Evolutionary conservation across 2,329 filamentous ascomycete species (phyloP).

Genomic region (Stemphylium lycopersici): DNA sequence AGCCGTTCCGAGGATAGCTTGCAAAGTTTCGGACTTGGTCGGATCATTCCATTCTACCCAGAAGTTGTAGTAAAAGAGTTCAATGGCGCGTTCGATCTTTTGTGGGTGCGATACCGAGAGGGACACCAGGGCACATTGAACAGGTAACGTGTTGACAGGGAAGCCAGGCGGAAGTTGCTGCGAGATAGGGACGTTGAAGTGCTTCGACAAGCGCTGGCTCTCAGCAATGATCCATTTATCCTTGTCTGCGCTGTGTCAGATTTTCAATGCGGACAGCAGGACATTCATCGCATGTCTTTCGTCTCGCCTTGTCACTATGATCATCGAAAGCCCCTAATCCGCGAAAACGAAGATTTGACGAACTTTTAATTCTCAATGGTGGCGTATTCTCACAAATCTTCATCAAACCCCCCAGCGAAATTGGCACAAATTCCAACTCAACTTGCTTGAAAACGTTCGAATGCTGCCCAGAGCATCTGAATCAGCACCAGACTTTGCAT

Average conservation of each 20-base stretch:
- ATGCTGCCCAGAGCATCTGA: slow-evolving; percentile 49
- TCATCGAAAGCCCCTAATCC: background rate
- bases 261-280: background rate
- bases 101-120: slow-evolving; percentile 51
- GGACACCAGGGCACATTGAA: slow-evolving; percentile 60
- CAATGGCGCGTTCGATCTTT: slow-evolving; percentile 51
- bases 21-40: slow-evolving; percentile 53
- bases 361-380: slow-evolving; percentile 64
- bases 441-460: slow-evolving; percentile 61
- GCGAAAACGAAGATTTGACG: slow-evolving; percentile 7
- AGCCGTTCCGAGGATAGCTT: slow-evolving; percentile 52
- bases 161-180: slow-evolving; percentile 56
- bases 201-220: slow-evolving; percentile 59
- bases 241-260: slow-evolving; percentile 57
- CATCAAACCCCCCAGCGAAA: slow-evolving; percentile 66
- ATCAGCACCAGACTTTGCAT: background rate
- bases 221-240: slow-evolving; percentile 62
- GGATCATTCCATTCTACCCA: slow-evolving; percentile 59
- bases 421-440: slow-evolving; percentile 63
- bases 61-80: slow-evolving; percentile 58
- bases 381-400: slow-evolving; percentile 60
- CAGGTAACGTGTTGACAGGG: slow-evolving; percentile 58
- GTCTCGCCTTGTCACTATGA: too few species aligned
- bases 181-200: slow-evolving; percentile 62
- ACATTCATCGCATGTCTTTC: background rate